Evolutionary conservation across 2,329 filamentous ascomycete species (phyloP).

Genomic region (Helminthosporium solani): DNA sequence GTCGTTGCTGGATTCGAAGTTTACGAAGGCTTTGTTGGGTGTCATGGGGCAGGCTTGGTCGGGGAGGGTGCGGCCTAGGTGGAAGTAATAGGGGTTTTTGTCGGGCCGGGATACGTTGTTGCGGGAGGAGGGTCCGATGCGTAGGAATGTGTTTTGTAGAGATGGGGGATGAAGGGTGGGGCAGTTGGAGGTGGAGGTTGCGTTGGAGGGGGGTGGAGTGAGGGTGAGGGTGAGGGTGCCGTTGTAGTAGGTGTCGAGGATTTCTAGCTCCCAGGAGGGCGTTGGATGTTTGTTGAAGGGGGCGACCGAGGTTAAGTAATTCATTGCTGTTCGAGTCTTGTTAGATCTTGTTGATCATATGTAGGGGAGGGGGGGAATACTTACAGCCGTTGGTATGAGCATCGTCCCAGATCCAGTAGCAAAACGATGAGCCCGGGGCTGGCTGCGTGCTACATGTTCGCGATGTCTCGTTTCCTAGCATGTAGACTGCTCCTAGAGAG

Average conservation of each 20-base stretch:
- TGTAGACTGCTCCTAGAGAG: background rate
- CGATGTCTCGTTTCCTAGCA: constrained; percentile 1
- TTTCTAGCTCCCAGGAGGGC: constrained; percentile 6
- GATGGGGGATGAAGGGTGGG: constrained; percentile 2
- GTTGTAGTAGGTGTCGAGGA: constrained; percentile 14
- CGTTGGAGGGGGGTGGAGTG: constrained; percentile 6
- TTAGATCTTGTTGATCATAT: too few species aligned
- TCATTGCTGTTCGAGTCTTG: too few species aligned
- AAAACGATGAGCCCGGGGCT: background rate
- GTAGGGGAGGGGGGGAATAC: background rate
- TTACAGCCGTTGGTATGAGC: constrained; percentile 3
- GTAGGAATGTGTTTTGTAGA: constrained; percentile 6
- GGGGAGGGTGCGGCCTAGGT: constrained; percentile 6
- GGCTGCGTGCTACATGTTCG: background rate
- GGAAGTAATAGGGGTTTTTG: constrained; percentile 9
- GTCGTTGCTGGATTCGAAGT: constrained; percentile 13
- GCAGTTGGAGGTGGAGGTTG: constrained; percentile 26
- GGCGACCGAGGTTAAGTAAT: constrained; percentile 4
- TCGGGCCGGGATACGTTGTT: constrained; percentile 3
- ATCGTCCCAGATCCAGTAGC: constrained; percentile 9
- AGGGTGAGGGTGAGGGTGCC: constrained; percentile 6
- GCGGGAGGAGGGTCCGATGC: constrained; percentile 3
- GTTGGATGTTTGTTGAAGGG: background rate
- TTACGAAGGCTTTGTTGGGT: constrained; percentile 9
- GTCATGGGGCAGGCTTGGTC: constrained; percentile 7